Conservation (phyloP, 768 basidiomycete genomes). For the Galerina marginata region DNA sequence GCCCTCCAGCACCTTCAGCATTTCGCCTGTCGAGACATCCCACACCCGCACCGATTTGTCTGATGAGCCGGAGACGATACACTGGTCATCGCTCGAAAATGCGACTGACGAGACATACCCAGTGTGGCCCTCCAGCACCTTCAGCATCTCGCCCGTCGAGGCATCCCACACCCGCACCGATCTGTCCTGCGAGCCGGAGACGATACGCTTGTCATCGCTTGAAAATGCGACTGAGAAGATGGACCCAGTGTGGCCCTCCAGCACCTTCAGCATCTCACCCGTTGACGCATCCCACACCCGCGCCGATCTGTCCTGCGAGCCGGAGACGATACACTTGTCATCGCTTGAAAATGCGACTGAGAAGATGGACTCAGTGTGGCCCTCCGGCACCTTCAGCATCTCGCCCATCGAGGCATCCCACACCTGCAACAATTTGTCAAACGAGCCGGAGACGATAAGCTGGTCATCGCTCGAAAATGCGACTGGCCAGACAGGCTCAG, state of each 20-base stretch:
- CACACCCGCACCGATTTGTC: slow-evolving; percentile 19
- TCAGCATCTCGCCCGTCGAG: no score
- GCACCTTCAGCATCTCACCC: background rate
- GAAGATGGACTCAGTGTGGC: background rate
- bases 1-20: no score
- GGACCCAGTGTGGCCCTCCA: background rate
- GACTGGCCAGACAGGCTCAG: background rate
- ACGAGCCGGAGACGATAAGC: slow-evolving; percentile 2
- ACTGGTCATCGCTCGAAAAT: no score
- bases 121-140: background rate
- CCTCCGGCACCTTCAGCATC: background rate
- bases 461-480: slow-evolving; percentile 13
- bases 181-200: background rate
- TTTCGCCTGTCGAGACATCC: slow-evolving; percentile 16
- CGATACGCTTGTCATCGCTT: background rate
- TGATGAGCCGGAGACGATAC: no score
- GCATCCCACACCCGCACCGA: background rate
- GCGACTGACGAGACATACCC: no score
- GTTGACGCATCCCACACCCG: background rate
- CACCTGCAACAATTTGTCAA: background rate
- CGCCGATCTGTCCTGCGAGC: background rate
- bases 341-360: slow-evolving; percentile 15
- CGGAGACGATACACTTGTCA: slow-evolving; percentile 1
- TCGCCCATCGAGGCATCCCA: no score
- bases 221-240: slow-evolving; percentile 19